phyloP scores from a whole-genome alignment of 495 filamentous ascomycete species.

The Astrothelium macrocarpum region DNA sequence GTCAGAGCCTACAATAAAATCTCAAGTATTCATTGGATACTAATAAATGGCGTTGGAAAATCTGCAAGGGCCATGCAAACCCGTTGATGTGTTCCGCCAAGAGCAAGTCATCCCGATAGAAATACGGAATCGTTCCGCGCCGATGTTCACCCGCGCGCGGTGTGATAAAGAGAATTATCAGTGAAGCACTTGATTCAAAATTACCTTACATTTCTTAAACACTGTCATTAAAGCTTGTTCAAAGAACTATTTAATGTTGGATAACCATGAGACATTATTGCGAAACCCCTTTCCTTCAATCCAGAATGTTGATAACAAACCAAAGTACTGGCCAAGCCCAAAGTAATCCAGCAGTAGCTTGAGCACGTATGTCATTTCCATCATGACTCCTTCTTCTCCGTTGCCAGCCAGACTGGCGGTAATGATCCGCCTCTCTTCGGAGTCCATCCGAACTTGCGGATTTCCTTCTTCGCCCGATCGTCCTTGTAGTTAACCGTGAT shows the following conservation, averaged over 20 bases:
- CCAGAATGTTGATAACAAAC: background rate
- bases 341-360: no score
- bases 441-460: slow-evolving; percentile 8
- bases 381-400: slow-evolving; percentile 5
- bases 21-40: background rate
- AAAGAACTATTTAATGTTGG: no score
- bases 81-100: background rate
- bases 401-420: slow-evolving; percentile 8
- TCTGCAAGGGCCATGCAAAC: background rate
- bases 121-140: background rate
- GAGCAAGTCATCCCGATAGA: no score
- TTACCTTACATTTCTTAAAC: no score
- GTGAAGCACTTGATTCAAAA: no score
- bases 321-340: background rate
- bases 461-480: slow-evolving; percentile 5
- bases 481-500: background rate
- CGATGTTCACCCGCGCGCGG: no score
- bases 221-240: no score
- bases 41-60: background rate
- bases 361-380: no score
- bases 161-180: background rate
- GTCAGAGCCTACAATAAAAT: no score
- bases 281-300: no score
- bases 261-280: no score
- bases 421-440: background rate